A percentile compares a stretch with the other conserved stretches of the same genome.
Evolutionary conservation across 1,284 basidiomycete species (phyloP).

Genomic region (Cutaneotrichosporon cutaneum): DNA sequence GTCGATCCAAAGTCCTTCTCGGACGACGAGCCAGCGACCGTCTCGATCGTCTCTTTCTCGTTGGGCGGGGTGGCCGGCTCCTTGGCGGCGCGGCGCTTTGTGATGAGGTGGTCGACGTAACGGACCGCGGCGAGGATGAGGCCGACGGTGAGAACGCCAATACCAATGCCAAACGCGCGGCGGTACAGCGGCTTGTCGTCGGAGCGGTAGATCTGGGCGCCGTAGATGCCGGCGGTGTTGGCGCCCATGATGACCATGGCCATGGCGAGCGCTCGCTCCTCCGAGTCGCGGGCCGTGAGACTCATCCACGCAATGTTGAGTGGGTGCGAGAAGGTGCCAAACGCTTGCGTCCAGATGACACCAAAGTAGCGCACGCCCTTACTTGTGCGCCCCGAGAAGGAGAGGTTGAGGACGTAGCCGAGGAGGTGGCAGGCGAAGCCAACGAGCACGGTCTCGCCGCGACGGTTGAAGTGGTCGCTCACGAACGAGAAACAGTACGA

Average conservation of each 20-base stretch:
- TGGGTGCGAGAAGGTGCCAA: constrained; percentile 38
- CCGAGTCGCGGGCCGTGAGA: constrained; percentile 28
- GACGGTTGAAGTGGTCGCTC: constrained; percentile 35
- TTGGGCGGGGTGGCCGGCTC: background rate
- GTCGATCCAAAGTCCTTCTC: constrained; percentile 4
- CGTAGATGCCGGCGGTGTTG: constrained; percentile 40
- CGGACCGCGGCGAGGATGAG: constrained; percentile 23
- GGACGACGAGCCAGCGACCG: background rate
- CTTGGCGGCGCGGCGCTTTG: background rate
- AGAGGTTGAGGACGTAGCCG: constrained; percentile 35
- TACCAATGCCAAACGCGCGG: constrained; percentile 33
- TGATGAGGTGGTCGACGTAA: constrained; percentile 4
- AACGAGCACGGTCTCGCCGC: constrained; percentile 32
- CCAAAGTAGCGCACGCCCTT: constrained; percentile 33
- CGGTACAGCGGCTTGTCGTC: constrained; percentile 39
- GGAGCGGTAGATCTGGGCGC: constrained; percentile 38
- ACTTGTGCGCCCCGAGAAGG: constrained; percentile 24
- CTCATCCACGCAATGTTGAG: constrained; percentile 39
- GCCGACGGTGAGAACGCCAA: constrained; percentile 30
- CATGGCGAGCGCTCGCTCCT: constrained; percentile 35
- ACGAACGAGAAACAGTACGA: constrained; percentile 33
- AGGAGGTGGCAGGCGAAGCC: constrained; percentile 31
- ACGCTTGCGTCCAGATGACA: constrained; percentile 34
- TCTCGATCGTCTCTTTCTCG: background rate
- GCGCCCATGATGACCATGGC: constrained; percentile 38